Conservation (phyloP, 2,329 filamentous ascomycete species). For the Neoascochyta sp. region DNA sequence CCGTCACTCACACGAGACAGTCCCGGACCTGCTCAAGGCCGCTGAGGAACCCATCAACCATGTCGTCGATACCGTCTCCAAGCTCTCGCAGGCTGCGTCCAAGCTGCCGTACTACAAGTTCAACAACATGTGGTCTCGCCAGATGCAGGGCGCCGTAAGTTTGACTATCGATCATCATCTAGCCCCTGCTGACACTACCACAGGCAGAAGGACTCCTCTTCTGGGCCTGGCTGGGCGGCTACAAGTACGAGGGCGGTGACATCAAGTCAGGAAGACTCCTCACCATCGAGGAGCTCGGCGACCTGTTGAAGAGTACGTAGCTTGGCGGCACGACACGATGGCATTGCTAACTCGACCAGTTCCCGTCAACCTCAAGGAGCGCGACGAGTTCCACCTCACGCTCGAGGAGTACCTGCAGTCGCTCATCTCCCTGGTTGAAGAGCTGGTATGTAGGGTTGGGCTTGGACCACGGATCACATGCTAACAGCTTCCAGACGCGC, state of each 20-base stretch:
- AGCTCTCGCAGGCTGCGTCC: conserved; percentile 70
- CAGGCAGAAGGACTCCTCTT: conserved; percentile 58
- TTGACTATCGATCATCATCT: neutral
- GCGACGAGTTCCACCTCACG: conserved; percentile 88
- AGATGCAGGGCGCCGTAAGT: conserved; percentile 73
- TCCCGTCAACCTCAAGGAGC: conserved; percentile 84
- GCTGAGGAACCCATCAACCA: conserved; percentile 67
- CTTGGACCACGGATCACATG: neutral
- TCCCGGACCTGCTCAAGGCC: conserved; percentile 64
- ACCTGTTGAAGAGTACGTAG: conserved; percentile 65
- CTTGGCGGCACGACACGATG: conserved; percentile 1
- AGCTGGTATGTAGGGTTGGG: conserved; percentile 56
- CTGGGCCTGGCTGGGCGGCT: conserved; percentile 76
- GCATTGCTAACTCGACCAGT: conserved; percentile 51
- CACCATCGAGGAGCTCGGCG: conserved; percentile 83
- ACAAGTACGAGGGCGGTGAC: conserved; percentile 52
- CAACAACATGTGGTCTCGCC: conserved; percentile 80
- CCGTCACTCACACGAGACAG: conserved; percentile 43
- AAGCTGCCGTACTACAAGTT: conserved; percentile 98
- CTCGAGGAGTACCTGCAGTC: conserved; percentile 96
- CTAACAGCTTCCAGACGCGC: conserved; percentile 54
- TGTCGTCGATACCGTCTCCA: conserved; percentile 66
- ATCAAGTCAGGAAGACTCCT: conserved; percentile 63
- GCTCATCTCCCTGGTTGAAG: conserved; percentile 81
- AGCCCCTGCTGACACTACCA: conserved; percentile 5